Percentiles rank a stretch among this genome's conserved stretches.
Evolutionary conservation across 306 rosid genomes (phyloP).

Genomic region (Citrullus mucosospermus): DNA sequence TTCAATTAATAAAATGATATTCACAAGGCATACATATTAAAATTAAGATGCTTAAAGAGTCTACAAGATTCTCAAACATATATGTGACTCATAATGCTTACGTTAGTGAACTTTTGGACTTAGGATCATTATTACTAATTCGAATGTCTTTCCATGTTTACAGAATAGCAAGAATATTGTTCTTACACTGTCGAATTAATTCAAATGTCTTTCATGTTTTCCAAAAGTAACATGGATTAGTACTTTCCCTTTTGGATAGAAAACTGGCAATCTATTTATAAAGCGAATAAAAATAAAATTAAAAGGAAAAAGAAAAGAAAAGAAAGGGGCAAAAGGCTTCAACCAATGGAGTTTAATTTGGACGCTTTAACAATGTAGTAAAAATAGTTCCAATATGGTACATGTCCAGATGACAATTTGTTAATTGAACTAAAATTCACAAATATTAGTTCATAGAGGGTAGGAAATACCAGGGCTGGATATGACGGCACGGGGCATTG

Average conservation of each 20-base stretch:
- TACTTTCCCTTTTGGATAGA: neutral
- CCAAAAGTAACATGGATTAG: neutral
- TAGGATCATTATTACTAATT: neutral
- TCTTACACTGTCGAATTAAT: neutral
- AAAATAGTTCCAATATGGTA: neutral
- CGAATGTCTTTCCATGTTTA: neutral
- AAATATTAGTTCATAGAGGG: neutral
- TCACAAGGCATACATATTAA: neutral
- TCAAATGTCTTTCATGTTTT: neutral
- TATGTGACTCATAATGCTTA: neutral
- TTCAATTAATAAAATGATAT: neutral
- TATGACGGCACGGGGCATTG: constrained; percentile 74
- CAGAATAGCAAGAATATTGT: neutral
- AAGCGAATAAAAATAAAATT: neutral
- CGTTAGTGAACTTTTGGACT: neutral
- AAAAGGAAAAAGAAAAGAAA: neutral
- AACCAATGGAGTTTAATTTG: neutral
- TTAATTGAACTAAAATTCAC: neutral
- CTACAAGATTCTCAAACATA: neutral
- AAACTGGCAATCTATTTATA: neutral
- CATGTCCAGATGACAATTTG: neutral
- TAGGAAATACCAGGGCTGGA: constrained; percentile 69
- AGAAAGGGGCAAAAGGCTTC: neutral
- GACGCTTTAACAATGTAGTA: neutral
- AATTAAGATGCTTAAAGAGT: neutral